Conservation (phyloP, 495 filamentous ascomycete genomes). For the Hypoxylon trugodes region DNA sequence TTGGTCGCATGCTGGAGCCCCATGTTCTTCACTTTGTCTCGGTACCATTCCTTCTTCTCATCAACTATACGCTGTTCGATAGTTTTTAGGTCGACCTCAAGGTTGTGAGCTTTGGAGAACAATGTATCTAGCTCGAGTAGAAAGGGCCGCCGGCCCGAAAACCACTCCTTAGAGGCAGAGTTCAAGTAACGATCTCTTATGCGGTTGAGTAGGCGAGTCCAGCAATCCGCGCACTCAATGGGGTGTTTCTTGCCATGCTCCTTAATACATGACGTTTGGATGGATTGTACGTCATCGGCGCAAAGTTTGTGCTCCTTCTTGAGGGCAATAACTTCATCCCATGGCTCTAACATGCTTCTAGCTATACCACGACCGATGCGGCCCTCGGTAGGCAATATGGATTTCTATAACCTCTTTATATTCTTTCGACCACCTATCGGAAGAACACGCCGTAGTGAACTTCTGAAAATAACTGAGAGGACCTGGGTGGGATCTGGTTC, state of each 20-base stretch:
- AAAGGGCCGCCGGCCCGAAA: constrained; percentile 49
- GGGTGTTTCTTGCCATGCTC: constrained; percentile 45
- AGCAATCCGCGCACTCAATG: constrained; percentile 51
- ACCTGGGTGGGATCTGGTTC: too few relatives aligned
- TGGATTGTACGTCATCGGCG: constrained; percentile 36
- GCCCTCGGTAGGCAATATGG: not conserved
- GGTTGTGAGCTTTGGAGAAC: constrained; percentile 48
- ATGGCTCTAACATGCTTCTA: constrained; percentile 42
- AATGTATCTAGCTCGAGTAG: constrained; percentile 51
- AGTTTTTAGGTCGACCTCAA: constrained; percentile 45
- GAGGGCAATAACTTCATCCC: constrained; percentile 47
- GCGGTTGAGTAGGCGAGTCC: constrained; percentile 47
- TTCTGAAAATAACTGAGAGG: too few relatives aligned
- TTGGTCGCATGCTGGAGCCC: constrained; percentile 41
- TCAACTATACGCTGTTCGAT: constrained; percentile 53
- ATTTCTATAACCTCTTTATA: not conserved
- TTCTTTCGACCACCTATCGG: too few relatives aligned
- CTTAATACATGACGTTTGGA: constrained; percentile 38
- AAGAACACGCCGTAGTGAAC: too few relatives aligned
- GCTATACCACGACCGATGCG: not conserved
- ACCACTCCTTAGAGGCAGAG: constrained; percentile 52
- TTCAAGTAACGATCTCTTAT: constrained; percentile 49
- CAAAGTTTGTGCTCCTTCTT: constrained; percentile 41
- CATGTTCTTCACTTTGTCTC: constrained; percentile 45
- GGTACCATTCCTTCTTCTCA: constrained; percentile 55